Base-by-base conservation (phyloP, 352 stramenopile genomes). In the Globisporangium paroecandrum region DNA sequence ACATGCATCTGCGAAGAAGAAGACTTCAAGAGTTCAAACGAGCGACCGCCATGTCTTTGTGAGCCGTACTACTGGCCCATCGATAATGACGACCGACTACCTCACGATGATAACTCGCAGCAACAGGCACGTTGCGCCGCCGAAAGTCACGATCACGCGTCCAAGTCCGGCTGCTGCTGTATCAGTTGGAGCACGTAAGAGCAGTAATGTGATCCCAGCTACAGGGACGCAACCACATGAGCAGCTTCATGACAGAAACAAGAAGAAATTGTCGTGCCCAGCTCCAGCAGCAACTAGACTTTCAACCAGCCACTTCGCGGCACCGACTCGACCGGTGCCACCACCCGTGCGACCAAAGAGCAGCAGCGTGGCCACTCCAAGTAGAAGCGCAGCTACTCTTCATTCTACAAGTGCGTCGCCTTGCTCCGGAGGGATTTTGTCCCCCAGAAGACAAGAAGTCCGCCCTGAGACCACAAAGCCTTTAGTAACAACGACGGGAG, bases 91-190 rank as follows among this genome's bases (percentile, higher is more conserved):
- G 6, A 51, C 7, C 18, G 18, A 12, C 1, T 24, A 4, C 43
- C 43, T 51, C n/a, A 8, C 29, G 27, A 29, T 61, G 56, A 47
- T 47, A 10, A 27, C 22, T 18, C 24, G 7, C 27, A 60, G 27
- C 7, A 61, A 32, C 29, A 55, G 10, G 2, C 63, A 62, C 6
- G n/a, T 63, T 47, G 63, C 63, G 32, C 66, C 70, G 24, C 73
- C 73, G 57, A 64, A 62, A 62, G 47, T 81, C 56, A 47, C 75
- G 27, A 77, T 79, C 55, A 51, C 69, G 5, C 59, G 75, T 46
- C 75, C 72, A 27, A 70, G 69, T 51, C 70, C 75, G 8, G 70
- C 72, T 41, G 63, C 69, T 29, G 32, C 24, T 8, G 18, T 54
- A 15, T 22, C 51, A n/a, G 15, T 4, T 27, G 27, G 27, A 15